phyloP scores from a whole-genome alignment of 441 rosid species.

The Erodium moschatum region DNA sequence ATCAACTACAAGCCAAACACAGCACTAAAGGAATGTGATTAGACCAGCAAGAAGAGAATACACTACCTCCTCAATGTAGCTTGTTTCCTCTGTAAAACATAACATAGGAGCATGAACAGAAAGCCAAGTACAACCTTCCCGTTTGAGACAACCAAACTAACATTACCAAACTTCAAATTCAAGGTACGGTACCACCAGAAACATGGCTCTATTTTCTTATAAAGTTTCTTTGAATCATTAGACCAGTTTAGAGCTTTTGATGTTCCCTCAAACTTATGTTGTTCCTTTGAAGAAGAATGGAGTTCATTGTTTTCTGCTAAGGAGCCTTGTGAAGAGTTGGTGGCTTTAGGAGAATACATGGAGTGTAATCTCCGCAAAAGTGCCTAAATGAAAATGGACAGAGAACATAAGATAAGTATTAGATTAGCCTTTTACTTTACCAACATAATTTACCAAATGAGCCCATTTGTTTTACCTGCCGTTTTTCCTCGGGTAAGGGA shows the following conservation, averaged over 20 bases:
- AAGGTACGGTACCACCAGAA: conserved; percentile 50
- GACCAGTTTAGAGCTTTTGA: conserved; percentile 24
- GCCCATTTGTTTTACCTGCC: conserved; percentile 42
- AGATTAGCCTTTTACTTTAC: neutral
- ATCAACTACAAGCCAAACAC: neutral
- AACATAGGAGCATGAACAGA: conserved; percentile 41
- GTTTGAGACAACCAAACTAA: conserved; percentile 37
- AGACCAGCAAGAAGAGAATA: conserved; percentile 15
- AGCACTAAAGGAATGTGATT: neutral
- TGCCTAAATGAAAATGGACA: conserved; percentile 30
- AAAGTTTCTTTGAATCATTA: conserved; percentile 30
- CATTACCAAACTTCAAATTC: conserved; percentile 48
- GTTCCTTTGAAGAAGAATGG: conserved; percentile 24
- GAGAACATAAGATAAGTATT: neutral
- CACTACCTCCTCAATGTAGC: conserved; percentile 47
- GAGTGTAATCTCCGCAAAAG: conserved; percentile 68
- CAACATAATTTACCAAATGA: neutral
- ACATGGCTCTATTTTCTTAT: conserved; percentile 28
- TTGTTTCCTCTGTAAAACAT: conserved; percentile 42
- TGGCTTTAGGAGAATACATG: conserved; percentile 35
- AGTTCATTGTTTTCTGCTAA: conserved; percentile 19
- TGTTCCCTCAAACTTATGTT: conserved; percentile 26
- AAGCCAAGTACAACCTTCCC: conserved; percentile 55
- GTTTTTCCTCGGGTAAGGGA: conserved; percentile 56
- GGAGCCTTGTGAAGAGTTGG: conserved; percentile 26